Evolutionary conservation across 163 green algal genomes (phyloP).

Genomic region (Prototheca wickerhamii): DNA sequence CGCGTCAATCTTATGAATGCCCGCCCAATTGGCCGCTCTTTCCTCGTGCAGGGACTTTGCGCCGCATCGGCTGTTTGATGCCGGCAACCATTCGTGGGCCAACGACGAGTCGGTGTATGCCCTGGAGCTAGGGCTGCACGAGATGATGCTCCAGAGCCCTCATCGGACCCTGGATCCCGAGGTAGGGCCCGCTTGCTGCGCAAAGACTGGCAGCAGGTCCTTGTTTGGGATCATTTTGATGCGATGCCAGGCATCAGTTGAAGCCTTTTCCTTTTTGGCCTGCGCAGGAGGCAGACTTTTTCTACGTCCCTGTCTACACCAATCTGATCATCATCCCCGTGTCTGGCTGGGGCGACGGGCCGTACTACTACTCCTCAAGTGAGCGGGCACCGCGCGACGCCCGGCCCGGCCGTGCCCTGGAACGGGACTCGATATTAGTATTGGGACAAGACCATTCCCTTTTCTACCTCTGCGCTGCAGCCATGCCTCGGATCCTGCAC

Average conservation of each 20-base stretch:
- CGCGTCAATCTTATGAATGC: neutral
- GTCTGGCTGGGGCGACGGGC: constrained; percentile 21
- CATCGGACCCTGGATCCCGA: constrained; percentile 69
- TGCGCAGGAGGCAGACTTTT: constrained; percentile 62
- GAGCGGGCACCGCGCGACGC: too few relatives aligned
- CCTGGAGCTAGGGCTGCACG: too few relatives aligned
- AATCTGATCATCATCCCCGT: constrained; percentile 46
- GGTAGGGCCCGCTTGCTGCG: constrained; percentile 18
- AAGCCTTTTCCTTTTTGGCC: too few relatives aligned
- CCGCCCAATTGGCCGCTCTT: neutral
- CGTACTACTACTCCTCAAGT: constrained; percentile 25
- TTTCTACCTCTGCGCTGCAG: neutral
- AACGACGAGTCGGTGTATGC: too few relatives aligned
- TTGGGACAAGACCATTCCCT: too few relatives aligned
- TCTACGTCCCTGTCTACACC: constrained; percentile 57
- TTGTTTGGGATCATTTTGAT: too few relatives aligned
- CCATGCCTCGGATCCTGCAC: constrained; percentile 3
- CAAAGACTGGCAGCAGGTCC: too few relatives aligned
- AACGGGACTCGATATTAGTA: too few relatives aligned
- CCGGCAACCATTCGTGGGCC: too few relatives aligned
- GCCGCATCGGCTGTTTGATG: too few relatives aligned
- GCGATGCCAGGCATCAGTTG: too few relatives aligned
- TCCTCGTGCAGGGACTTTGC: neutral
- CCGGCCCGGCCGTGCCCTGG: too few relatives aligned
- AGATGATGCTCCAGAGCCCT: constrained; percentile 52